Evolutionary conservation across 1,284 basidiomycete species (phyloP), one percentile per base, ranked within the genome.

Genomic region (Austroboletus novae-zelandiae): DNA sequence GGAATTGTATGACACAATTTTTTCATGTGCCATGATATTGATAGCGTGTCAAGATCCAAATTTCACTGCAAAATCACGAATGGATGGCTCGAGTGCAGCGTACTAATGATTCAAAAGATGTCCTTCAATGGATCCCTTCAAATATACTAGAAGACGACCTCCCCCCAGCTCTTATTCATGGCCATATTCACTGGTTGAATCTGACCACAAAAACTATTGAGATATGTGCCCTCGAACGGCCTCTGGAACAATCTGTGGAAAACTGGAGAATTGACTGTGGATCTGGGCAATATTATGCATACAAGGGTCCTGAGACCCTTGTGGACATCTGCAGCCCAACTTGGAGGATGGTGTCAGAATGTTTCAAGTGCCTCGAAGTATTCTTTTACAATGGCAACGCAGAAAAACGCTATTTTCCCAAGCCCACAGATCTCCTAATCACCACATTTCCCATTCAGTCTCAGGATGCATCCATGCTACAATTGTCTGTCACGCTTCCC

Each of bases 181-280:
- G 66, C 10, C 66, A 70, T 43, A 59, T 56, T 6, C 75, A 76
- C 54, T 78, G 76, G 75, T 52, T 77, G 31, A 54, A 71, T 9
- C 41, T 73, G 5, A 29, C 52, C 1, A 65, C 61, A 0, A 52
- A 56, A 0, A 37, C 58, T 5, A 56, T 78, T 1, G 72, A 75
- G 54, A 66, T 78, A 32, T 71, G 74, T 9, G 72, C 74, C 8
- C 30, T 58, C 1, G 40, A 53, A 8, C 46, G 9, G 1, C 50
- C 58, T 2, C 71, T 71, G 71, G 32, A 52, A 13, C 10, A 31
- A 2, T 58, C 55, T 0, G 20, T 46, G 1, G 50, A 57, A n/a
- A 66, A 63, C 9, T 64, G 64, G 65, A 47, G 8, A 0, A 43
- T 64, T 1, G 27, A 47, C 20, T 57, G 50, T 32, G 20, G 31